These are phyloP conservation scores for Venturia aucupariae DNA, from an alignment of 2,329 filamentous ascomycete genomes.

Conservation along the genomic window DNA sequence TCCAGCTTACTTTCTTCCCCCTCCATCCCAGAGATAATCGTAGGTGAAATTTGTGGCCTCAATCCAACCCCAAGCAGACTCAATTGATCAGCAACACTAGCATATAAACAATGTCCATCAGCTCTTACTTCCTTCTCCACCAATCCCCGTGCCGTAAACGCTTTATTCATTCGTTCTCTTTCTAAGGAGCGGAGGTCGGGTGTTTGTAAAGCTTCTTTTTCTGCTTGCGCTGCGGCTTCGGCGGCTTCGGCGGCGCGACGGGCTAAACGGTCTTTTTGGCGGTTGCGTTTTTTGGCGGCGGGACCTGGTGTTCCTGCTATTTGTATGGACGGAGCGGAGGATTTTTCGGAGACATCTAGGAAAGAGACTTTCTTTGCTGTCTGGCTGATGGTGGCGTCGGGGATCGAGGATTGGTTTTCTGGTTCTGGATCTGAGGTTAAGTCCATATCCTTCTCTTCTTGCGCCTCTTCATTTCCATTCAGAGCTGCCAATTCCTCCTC, in stretches of 20 bases:
- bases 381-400: not conserved
- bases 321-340: too few species aligned
- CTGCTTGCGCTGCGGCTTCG: slow-evolving; percentile 56
- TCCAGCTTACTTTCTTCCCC: slow-evolving; percentile 18
- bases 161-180: slow-evolving; percentile 53
- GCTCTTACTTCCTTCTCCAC: slow-evolving; percentile 72
- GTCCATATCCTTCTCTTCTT: slow-evolving; percentile 13
- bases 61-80: slow-evolving; percentile 31
- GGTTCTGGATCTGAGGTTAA: not conserved
- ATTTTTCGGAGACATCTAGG: not conserved
- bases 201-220: slow-evolving; percentile 55
- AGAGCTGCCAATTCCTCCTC: slow-evolving; percentile 40
- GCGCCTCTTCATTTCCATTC: slow-evolving; percentile 24
- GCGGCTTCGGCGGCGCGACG: slow-evolving; percentile 79
- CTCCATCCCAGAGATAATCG: slow-evolving; percentile 15
- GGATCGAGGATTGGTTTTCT: not conserved
- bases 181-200: slow-evolving; percentile 31
- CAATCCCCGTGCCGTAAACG: slow-evolving; percentile 55
- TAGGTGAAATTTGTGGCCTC: slow-evolving; percentile 27
- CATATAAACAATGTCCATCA: slow-evolving; percentile 92
- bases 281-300: slow-evolving; percentile 53
- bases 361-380: not conserved
- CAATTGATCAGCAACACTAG: slow-evolving; percentile 81
- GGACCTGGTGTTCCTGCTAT: too few species aligned
- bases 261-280: slow-evolving; percentile 84